Evolutionary conservation across 176 grass and related monocot genomes (phyloP).

Genomic region (Cocos nucifera): DNA sequence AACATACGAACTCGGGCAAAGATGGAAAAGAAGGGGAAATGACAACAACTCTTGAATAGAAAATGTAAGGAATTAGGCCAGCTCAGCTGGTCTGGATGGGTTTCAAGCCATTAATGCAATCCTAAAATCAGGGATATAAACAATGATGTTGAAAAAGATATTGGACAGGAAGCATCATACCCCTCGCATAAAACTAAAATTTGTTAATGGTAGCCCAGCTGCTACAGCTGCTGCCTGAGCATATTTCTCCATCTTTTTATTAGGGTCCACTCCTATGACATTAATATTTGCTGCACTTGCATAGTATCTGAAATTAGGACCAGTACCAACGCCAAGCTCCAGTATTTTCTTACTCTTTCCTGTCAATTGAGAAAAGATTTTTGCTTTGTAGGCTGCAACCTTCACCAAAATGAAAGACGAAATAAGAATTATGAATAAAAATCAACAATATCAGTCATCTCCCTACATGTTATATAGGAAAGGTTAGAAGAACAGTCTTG

Average conservation of each 20-base stretch:
- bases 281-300: constrained; percentile 21
- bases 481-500: not conserved
- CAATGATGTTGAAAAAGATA: too few species aligned
- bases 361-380: constrained; percentile 50
- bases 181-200: constrained; percentile 68
- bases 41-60: too few species aligned
- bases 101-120: too few species aligned
- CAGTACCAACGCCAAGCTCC: constrained; percentile 73
- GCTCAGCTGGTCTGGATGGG: too few species aligned
- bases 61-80: too few species aligned
- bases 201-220: constrained; percentile 40
- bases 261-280: constrained; percentile 71
- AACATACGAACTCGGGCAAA: too few species aligned
- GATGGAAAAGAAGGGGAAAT: too few species aligned
- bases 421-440: not conserved
- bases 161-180: constrained; percentile 20
- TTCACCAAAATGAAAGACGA: constrained; percentile 15
- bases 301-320: constrained; percentile 84
- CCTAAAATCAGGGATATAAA: too few species aligned
- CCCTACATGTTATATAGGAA: not conserved
- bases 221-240: constrained; percentile 42
- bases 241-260: constrained; percentile 81
- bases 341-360: constrained; percentile 38
- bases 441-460: not conserved
- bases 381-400: constrained; percentile 63